Conservation (phyloP, 176 grass and related monocot species). For the Raddia distichophylla region DNA sequence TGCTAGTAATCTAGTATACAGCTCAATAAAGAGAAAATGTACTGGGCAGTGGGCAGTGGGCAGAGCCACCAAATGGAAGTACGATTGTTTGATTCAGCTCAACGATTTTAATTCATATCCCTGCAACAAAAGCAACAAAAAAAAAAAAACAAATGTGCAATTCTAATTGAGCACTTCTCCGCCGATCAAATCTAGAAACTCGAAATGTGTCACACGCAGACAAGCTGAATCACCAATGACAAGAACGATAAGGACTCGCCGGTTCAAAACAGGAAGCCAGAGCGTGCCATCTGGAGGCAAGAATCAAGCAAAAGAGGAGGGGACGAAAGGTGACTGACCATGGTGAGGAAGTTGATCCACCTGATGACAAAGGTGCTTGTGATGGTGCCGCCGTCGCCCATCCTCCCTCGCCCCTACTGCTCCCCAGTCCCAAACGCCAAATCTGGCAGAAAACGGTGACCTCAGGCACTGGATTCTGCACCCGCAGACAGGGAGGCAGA, state of each 20-base stretch:
- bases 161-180: not conserved
- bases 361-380: conserved; percentile 86
- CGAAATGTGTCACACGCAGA: not conserved
- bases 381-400: conserved; percentile 64
- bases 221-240: not conserved
- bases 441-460: not conserved
- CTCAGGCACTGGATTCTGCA: not conserved
- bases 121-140: not conserved
- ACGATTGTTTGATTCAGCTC: too few species aligned
- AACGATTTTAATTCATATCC: too few species aligned
- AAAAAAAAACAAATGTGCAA: not conserved
- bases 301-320: not conserved
- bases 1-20: not conserved
- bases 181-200: not conserved
- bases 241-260: not conserved
- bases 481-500: not conserved
- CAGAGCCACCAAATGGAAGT: conserved; percentile 12
- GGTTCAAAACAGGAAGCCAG: not conserved
- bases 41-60: not conserved
- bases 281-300: not conserved
- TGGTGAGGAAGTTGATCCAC: conserved; percentile 99
- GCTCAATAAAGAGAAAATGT: not conserved
- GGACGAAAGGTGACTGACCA: conserved; percentile 51
- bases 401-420: conserved; percentile 43
- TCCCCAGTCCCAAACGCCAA: not conserved